Percentiles rank a stretch among this genome's conserved stretches.
Conservation (phyloP, 352 stramenopile genomes). For the Pythium aristosporum region DNA sequence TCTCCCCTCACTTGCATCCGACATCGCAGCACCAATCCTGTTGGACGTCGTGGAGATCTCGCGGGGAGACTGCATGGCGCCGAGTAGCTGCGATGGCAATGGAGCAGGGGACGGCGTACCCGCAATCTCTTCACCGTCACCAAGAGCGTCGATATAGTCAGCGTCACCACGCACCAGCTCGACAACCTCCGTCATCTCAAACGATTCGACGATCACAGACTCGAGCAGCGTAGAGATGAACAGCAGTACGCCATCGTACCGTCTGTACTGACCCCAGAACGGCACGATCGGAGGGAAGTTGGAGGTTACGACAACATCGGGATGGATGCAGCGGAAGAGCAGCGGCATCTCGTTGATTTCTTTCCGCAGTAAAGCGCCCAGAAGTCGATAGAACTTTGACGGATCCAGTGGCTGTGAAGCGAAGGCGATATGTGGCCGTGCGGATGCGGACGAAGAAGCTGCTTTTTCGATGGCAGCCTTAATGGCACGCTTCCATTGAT, state of each 20-base stretch:
- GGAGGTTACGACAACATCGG: constrained; percentile 71
- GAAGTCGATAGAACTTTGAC: constrained; percentile 70
- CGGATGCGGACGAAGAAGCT: not conserved
- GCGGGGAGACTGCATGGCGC: constrained; percentile 13
- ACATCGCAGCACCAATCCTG: not conserved
- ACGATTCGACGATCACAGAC: constrained; percentile 70
- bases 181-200: constrained; percentile 71
- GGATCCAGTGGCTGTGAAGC: constrained; percentile 69
- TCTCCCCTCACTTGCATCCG: constrained; percentile 21
- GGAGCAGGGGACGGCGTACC: constrained; percentile 17
- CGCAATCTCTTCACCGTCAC: constrained; percentile 24
- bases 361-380: constrained; percentile 62
- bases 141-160: constrained; percentile 61
- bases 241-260: constrained; percentile 75
- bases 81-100: constrained; percentile 18
- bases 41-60: not conserved
- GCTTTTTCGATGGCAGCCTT: constrained; percentile 62
- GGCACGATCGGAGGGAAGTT: constrained; percentile 86
- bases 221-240: constrained; percentile 85
- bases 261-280: constrained; percentile 84
- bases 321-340: constrained; percentile 78
- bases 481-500: constrained; percentile 81
- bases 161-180: constrained; percentile 67
- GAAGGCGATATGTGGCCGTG: constrained; percentile 53
- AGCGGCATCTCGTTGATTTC: constrained; percentile 74